A percentile compares a stretch with the other conserved stretches of the same genome.
These are phyloP conservation scores for Annona squamosa DNA, from an alignment of 164 flowering plant species.

Conservation along the genomic window DNA sequence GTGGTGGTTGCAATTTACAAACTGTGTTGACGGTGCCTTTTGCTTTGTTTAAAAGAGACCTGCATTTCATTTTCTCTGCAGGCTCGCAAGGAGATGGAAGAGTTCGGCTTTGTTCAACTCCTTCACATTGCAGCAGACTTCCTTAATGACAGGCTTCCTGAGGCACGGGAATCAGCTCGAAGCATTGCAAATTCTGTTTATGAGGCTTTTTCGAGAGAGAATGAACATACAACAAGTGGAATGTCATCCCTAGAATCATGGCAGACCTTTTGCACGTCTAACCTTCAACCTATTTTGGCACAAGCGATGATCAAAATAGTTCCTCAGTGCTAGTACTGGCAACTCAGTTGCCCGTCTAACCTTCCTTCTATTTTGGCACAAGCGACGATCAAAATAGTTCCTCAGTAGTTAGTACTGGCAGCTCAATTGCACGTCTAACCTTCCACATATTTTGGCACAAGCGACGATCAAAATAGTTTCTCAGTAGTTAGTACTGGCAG, in stretches of 20 bases:
- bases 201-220: constrained; percentile 29
- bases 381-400: constrained; percentile 49
- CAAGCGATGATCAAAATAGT: constrained; percentile 57
- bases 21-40: not conserved
- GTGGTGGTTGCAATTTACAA: not conserved
- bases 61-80: constrained; percentile 18
- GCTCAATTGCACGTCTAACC: constrained; percentile 52
- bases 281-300: constrained; percentile 58
- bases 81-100: constrained; percentile 59
- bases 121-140: constrained; percentile 48
- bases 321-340: constrained; percentile 6
- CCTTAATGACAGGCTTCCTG: constrained; percentile 77
- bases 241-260: constrained; percentile 36
- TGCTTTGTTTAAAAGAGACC: not conserved
- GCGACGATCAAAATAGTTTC: constrained; percentile 51
- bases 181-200: constrained; percentile 36
- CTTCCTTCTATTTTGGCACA: constrained; percentile 34
- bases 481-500: not conserved
- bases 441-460: constrained; percentile 63
- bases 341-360: no score
- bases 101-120: constrained; percentile 50
- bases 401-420: constrained; percentile 40
- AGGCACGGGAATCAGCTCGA: constrained; percentile 87
- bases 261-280: constrained; percentile 65
- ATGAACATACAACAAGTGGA: constrained; percentile 36